phyloP scores from a whole-genome alignment of 2,329 filamentous ascomycete species.

The Talaromyces sp. region DNA sequence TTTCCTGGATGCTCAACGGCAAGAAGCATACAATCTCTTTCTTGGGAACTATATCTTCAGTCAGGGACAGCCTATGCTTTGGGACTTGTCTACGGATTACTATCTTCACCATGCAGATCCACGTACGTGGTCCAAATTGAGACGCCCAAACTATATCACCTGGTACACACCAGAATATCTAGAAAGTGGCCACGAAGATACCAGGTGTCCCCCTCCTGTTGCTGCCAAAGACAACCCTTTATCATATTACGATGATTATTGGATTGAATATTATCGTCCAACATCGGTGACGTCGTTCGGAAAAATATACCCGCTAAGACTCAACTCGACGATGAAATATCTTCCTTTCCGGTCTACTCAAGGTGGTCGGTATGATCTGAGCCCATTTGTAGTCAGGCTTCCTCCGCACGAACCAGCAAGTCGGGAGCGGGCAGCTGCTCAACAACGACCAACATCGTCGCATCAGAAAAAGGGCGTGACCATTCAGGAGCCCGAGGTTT shows the following conservation, averaged over 20 bases:
- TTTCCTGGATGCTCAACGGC: constrained; percentile 93
- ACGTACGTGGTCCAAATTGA: constrained; percentile 65
- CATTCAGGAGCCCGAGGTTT: constrained; percentile 62
- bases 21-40: constrained; percentile 97
- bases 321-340: constrained; percentile 85
- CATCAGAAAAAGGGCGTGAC: constrained; percentile 65
- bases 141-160: constrained; percentile 71
- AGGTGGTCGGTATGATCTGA: constrained; percentile 75
- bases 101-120: constrained; percentile 91
- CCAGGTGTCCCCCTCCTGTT: constrained; percentile 21
- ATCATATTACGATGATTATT: constrained; percentile 82
- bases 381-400: constrained; percentile 79
- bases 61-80: constrained; percentile 88
- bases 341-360: constrained; percentile 69
- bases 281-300: constrained; percentile 81
- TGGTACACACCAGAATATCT: constrained; percentile 82
- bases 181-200: constrained; percentile 50
- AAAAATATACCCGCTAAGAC: constrained; percentile 89
- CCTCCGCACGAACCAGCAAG: constrained; percentile 52
- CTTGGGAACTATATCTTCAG: constrained; percentile 91
- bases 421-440: constrained; percentile 51
- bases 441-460: constrained; percentile 28
- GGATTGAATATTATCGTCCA: constrained; percentile 94
- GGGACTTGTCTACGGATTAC: constrained; percentile 93
- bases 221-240: constrained; percentile 31